Percentiles rank a stretch among this genome's conserved stretches.
Evolutionary conservation across 2,329 filamentous ascomycete species (phyloP).

Genomic region (Tolypocladium ophioglossoides): DNA sequence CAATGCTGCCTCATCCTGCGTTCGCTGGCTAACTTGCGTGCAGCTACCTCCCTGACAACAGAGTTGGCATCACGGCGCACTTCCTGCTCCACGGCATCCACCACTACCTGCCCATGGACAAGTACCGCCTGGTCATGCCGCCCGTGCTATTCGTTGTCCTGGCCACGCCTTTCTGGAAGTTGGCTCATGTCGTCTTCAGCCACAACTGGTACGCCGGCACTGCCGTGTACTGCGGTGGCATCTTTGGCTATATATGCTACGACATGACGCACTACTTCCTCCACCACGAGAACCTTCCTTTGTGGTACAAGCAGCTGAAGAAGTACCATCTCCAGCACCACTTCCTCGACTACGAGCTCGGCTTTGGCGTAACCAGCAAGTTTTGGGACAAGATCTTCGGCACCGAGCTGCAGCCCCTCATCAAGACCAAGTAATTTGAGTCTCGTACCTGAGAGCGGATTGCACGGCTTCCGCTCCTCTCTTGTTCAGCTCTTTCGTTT

Average conservation of each 20-base stretch:
- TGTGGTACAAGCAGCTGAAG: constrained; percentile 86
- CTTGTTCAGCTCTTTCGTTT: neutral
- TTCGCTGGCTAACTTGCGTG: constrained; percentile 16
- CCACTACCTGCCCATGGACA: constrained; percentile 99
- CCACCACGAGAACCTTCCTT: constrained; percentile 84
- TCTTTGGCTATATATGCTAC: constrained; percentile 94
- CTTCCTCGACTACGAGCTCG: constrained; percentile 95
- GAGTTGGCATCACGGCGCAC: constrained; percentile 74
- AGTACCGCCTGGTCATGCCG: constrained; percentile 93
- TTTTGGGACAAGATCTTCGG: constrained; percentile 95
- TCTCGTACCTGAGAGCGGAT: neutral
- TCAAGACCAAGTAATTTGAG: constrained; percentile 19
- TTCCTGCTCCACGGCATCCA: constrained; percentile 96
- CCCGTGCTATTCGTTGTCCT: constrained; percentile 77
- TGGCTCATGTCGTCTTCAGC: constrained; percentile 73
- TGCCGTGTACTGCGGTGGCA: constrained; percentile 74
- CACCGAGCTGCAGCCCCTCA: constrained; percentile 56
- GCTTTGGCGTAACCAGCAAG: constrained; percentile 89
- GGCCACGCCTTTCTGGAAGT: constrained; percentile 82
- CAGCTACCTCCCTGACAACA: constrained; percentile 83
- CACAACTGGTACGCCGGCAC: constrained; percentile 77
- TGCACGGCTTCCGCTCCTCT: neutral
- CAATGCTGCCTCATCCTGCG: neutral
- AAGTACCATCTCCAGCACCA: constrained; percentile 97
- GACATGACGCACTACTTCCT: constrained; percentile 98